Base-by-base conservation (phyloP, 2,329 filamentous ascomycete genomes). In the Cryphonectria carpinicola region DNA sequence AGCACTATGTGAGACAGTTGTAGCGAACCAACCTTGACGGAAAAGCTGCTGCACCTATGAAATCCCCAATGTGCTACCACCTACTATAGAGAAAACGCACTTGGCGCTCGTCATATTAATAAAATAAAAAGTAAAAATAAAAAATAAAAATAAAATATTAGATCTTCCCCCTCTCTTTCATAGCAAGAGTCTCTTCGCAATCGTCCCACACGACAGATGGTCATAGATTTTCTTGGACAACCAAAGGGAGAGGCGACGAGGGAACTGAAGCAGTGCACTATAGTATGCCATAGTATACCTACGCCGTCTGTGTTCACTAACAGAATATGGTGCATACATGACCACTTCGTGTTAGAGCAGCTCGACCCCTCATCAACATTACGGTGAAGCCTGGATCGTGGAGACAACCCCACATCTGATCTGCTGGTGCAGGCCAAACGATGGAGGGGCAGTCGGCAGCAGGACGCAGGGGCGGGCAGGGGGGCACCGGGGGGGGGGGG, bases 341-440 rank as follows among this genome's bases (percentile, higher is more conserved):
- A 17, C 39, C 11, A 6, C n/a, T 22, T 7, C 2, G 5, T 46
- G 61, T 32, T 64, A 64, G 13, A 2, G 14, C 46, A 41, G 32
- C n/a, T 46, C 14, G 61, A 64, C 61, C 61, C 61, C 61, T 64
- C 61, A 46, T 64, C 61, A 64, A 19, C 28, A 13, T 58, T 58
- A 64, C 61, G 61, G 61, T 64, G 61, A 64, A 46, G 61, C 37
- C 41, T 28, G n/a, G 61, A 25, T 39, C 58, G 58, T 61, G 32
- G 35, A 14, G 25, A 13, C 58, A 61, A 13, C 58, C 35, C 58
- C 58, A 61, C 58, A 37, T 22, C 35, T 61, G 58, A 61, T 39
- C 58, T 61, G 35, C 32, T 61, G 32, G 32, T 39, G 11, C 19
- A 49, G 11, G 35, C 35, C 3, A n/a, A 49, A n/a, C 61, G 61